A percentile compares a stretch with the other conserved stretches of the same genome.
Evolutionary conservation across 495 filamentous ascomycete genomes (phyloP).

Genomic region (Lentithecium fluviatile): DNA sequence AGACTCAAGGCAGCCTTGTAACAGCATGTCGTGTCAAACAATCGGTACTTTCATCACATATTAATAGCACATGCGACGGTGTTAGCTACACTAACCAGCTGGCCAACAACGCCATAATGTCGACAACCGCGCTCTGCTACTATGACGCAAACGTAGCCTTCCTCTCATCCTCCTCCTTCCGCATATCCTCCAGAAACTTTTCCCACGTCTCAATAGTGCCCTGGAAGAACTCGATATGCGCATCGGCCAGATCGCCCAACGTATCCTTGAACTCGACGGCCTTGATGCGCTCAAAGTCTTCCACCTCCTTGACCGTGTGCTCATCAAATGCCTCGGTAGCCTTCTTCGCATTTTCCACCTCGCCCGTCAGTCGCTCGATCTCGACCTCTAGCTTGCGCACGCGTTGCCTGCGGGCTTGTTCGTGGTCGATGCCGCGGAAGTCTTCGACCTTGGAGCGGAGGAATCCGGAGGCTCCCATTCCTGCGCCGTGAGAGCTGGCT

Average conservation of each 20-base stretch:
- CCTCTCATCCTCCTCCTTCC: slow-evolving; percentile 48
- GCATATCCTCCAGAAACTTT: slow-evolving; percentile 83
- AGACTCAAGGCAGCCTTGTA: no score
- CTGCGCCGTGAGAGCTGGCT: slow-evolving; percentile 57
- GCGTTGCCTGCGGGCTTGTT: slow-evolving; percentile 81
- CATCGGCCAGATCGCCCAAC: slow-evolving; percentile 75
- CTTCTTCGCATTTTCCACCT: slow-evolving; percentile 81
- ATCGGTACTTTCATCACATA: no score
- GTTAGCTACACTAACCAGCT: no score
- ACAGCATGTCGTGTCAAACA: no score
- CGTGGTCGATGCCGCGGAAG: slow-evolving; percentile 93
- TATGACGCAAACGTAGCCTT: slow-evolving; percentile 9
- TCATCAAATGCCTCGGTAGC: slow-evolving; percentile 87
- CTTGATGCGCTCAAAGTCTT: slow-evolving; percentile 95
- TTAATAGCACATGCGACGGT: no score
- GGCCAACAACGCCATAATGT: no score
- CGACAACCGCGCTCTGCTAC: background rate
- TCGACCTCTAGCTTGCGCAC: slow-evolving; percentile 84
- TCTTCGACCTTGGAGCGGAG: slow-evolving; percentile 94
- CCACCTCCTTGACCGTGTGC: slow-evolving; percentile 87
- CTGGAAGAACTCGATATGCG: slow-evolving; percentile 83
- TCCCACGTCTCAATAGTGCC: slow-evolving; percentile 84
- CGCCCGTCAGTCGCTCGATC: slow-evolving; percentile 83
- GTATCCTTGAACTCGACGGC: slow-evolving; percentile 86
- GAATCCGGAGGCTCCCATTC: slow-evolving; percentile 74